Conservation (phyloP, 495 filamentous ascomycete species). For the Clavariopsis aquatica region DNA sequence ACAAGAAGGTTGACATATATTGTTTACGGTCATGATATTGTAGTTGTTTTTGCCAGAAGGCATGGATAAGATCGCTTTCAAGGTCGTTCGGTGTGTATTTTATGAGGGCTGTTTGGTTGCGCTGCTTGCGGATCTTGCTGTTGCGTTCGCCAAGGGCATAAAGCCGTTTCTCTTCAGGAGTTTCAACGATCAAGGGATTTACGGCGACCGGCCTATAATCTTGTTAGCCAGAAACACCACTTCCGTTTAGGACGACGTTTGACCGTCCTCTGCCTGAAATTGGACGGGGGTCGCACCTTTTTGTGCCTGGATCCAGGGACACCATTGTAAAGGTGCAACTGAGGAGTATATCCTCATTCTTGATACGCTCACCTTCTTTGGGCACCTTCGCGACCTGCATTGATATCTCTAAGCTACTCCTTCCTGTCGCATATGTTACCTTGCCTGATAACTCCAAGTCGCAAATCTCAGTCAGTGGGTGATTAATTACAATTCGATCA, state of each 20-base stretch:
- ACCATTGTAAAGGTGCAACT: slow-evolving; percentile 87
- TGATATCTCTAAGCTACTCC: slow-evolving; percentile 79
- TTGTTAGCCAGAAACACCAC: slow-evolving; percentile 1
- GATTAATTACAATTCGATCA: slow-evolving; percentile 75
- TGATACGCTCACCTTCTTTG: slow-evolving; percentile 56
- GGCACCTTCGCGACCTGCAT: slow-evolving; percentile 70
- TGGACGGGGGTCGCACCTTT: slow-evolving; percentile 52
- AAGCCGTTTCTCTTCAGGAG: slow-evolving; percentile 67
- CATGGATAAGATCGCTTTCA: slow-evolving; percentile 76
- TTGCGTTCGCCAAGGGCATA: slow-evolving; percentile 72
- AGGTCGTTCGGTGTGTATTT: slow-evolving; percentile 74
- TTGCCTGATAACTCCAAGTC: slow-evolving; percentile 78
- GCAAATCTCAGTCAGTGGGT: slow-evolving; percentile 74
- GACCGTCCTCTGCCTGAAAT: not conserved
- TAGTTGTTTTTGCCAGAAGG: slow-evolving; percentile 74
- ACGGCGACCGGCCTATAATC: slow-evolving; percentile 54
- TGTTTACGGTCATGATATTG: slow-evolving; percentile 50
- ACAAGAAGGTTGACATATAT: not conserved
- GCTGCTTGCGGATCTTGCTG: slow-evolving; percentile 70
- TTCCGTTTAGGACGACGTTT: too few species aligned
- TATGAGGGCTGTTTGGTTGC: slow-evolving; percentile 62
- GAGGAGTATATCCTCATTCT: slow-evolving; percentile 69
- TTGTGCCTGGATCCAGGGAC: slow-evolving; percentile 72
- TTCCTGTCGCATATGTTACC: slow-evolving; percentile 78
- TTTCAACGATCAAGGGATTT: slow-evolving; percentile 64